Evolutionary conservation across 495 filamentous ascomycete genomes (phyloP).

Genomic region (Penicillium dipodomyicola): DNA sequence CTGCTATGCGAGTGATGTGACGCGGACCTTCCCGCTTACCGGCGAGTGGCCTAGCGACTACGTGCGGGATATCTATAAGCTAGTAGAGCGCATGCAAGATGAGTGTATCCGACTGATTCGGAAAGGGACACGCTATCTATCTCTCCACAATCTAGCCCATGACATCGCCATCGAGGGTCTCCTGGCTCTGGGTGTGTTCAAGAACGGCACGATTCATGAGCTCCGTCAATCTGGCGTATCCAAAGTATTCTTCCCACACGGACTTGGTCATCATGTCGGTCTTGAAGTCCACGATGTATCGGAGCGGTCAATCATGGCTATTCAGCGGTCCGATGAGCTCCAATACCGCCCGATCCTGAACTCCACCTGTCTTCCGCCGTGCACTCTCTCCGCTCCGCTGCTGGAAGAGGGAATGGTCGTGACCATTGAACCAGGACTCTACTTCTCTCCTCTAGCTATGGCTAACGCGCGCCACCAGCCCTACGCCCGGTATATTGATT

Average conservation of each 20-base stretch:
- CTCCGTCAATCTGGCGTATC: constrained; percentile 66
- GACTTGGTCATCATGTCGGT: constrained; percentile 84
- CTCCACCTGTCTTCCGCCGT: constrained; percentile 25
- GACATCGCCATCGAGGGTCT: constrained; percentile 69
- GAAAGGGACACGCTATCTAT: constrained; percentile 63
- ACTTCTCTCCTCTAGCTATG: constrained; percentile 87
- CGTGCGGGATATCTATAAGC: constrained; percentile 63
- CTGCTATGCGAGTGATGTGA: constrained; percentile 89
- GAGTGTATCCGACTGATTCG: constrained; percentile 66
- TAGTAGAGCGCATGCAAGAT: constrained; percentile 81
- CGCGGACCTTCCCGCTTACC: constrained; percentile 75
- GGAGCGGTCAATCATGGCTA: constrained; percentile 46
- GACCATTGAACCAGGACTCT: constrained; percentile 86
- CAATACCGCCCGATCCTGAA: constrained; percentile 27
- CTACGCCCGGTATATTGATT: constrained; percentile 70
- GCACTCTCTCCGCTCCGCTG: constrained; percentile 37
- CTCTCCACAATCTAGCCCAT: constrained; percentile 69
- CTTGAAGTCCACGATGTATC: constrained; percentile 87
- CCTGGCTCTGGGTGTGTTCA: constrained; percentile 64
- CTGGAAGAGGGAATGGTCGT: constrained; percentile 73
- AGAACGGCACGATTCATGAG: constrained; percentile 55
- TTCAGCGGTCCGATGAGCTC: constrained; percentile 20
- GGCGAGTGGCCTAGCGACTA: constrained; percentile 61
- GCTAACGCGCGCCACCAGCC: constrained; percentile 67
- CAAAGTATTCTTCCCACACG: constrained; percentile 86